Conservation (phyloP, 768 basidiomycete species). For the Pisolithus sp. region DNA sequence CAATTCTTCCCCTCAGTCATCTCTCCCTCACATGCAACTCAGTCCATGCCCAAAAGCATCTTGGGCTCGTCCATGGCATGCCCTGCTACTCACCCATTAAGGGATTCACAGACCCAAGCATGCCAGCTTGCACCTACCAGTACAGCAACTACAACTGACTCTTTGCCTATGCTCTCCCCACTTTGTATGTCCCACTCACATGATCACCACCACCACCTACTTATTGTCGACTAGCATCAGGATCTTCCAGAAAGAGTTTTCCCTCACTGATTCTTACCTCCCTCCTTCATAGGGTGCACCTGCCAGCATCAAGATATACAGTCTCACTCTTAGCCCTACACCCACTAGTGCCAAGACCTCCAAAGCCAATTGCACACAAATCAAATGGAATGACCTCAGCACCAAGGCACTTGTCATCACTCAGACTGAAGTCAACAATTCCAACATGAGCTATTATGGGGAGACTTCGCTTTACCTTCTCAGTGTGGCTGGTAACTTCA, state of each 20-base stretch:
- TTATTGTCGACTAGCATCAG: constrained; percentile 46
- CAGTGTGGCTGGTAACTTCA: background rate
- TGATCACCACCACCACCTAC: constrained; percentile 11
- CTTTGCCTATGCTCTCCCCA: constrained; percentile 78
- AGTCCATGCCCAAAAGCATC: constrained; percentile 93
- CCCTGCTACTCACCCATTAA: constrained; percentile 69
- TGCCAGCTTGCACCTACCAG: constrained; percentile 64
- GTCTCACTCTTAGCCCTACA: constrained; percentile 42
- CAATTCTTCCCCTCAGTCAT: constrained; percentile 2
- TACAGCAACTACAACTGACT: constrained; percentile 86
- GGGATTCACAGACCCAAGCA: constrained; percentile 61
- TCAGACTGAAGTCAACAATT: constrained; percentile 88
- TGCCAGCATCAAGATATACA: constrained; percentile 79
- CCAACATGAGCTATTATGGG: too few relatives aligned
- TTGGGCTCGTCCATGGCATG: constrained; percentile 78
- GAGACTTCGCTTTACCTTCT: constrained; percentile 16
- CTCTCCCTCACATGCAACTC: constrained; percentile 12
- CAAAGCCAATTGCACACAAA: constrained; percentile 79
- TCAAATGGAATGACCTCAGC: constrained; percentile 91
- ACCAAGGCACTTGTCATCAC: constrained; percentile 83
- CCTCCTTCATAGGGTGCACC: constrained; percentile 63
- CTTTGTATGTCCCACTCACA: constrained; percentile 45
- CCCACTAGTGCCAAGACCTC: constrained; percentile 85
- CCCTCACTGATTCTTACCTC: too few relatives aligned
- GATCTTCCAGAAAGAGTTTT: constrained; percentile 60